Base-by-base conservation (phyloP, 2,329 filamentous ascomycete genomes). In the Dothistroma pini region DNA sequence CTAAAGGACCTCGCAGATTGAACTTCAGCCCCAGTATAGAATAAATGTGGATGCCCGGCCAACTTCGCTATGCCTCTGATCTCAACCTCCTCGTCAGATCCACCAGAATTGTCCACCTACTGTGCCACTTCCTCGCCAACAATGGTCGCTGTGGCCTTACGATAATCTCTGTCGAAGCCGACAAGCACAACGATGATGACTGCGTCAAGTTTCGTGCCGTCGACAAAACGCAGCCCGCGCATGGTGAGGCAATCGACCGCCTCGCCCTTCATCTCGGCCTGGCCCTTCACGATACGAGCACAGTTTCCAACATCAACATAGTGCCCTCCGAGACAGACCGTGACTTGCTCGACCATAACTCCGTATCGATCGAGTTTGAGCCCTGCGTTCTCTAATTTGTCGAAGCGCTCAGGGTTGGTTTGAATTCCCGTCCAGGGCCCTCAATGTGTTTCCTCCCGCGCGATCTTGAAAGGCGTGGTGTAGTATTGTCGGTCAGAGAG, bases 101-200 rank as follows among this genome's bases (percentile, higher is more conserved):
- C 75, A 74, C 75, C 81, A 51, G 76, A 79, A 58, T 81, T 77
- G 6, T 77, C 76, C 22, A 80, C 71, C 16, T 71, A 65, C 32
- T 76, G 72, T 3, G 76, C 76, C 2, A 79, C 68, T 19, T 77
- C 71, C 12, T 75, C 61, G 0, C 79, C 79, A 25, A 81, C 74
- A 10, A 80, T 73, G 19, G 68, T 65, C 2, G 69, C 64, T 2
- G 77, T 76, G 32, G 74, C 72, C 7, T 74, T 70, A 1, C 77
- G 70, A 69, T 80, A 75, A 58, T 80, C 79, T 11, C 71, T 70
- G 59, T 76, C 74, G 65, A 78, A 82, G 1, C 80, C 80, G 0
- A 80, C 82, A 10, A 76, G 74, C 21, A 80, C 76, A 9, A 83
- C 73, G 31, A 82, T 76, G 57, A 80, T 70, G 58, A 81, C 78